These are phyloP conservation scores for Cyclotella distinguenda DNA, from an alignment of 108 stramenopile genomes.

Conservation along the genomic window DNA sequence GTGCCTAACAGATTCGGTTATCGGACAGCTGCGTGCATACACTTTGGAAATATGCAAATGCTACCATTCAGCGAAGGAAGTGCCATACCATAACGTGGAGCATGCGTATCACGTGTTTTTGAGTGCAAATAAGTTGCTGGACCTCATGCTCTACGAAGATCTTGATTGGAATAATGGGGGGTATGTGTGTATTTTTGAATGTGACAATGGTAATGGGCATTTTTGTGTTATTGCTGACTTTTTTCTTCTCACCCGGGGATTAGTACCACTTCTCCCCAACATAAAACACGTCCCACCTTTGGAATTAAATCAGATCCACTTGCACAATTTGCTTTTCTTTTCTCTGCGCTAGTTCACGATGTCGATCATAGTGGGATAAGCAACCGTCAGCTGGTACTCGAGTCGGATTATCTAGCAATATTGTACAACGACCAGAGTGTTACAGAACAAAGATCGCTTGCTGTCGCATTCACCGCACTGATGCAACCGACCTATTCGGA, in stretches of 20 bases:
- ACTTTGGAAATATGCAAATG: slow-evolving; percentile 1
- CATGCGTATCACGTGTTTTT: slow-evolving; percentile 77
- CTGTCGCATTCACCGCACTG: slow-evolving; percentile 67
- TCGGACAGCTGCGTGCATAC: not conserved
- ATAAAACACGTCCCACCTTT: slow-evolving; percentile 11
- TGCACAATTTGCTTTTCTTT: slow-evolving; percentile 25
- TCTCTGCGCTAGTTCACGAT: slow-evolving; percentile 36
- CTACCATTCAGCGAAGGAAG: not conserved
- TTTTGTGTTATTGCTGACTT: no score
- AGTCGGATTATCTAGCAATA: slow-evolving; percentile 53
- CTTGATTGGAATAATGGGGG: not conserved
- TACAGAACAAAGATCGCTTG: slow-evolving; percentile 67
- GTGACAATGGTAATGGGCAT: no score
- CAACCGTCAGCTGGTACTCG: slow-evolving; percentile 20
- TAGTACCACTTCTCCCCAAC: no score
- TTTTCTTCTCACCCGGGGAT: no score
- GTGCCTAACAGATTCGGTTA: not conserved
- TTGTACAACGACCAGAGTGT: slow-evolving; percentile 82
- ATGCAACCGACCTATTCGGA: slow-evolving; percentile 37
- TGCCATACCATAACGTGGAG: slow-evolving; percentile 37
- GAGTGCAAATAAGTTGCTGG: slow-evolving; percentile 65
- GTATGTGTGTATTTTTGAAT: no score
- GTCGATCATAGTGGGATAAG: slow-evolving; percentile 31
- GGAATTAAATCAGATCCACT: slow-evolving; percentile 38
- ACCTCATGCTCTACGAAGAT: slow-evolving; percentile 58